Percentiles rank a stretch among this genome's conserved stretches.
Conservation (phyloP, 2,329 filamentous ascomycete genomes). For the Trichophyton benhamiae region DNA sequence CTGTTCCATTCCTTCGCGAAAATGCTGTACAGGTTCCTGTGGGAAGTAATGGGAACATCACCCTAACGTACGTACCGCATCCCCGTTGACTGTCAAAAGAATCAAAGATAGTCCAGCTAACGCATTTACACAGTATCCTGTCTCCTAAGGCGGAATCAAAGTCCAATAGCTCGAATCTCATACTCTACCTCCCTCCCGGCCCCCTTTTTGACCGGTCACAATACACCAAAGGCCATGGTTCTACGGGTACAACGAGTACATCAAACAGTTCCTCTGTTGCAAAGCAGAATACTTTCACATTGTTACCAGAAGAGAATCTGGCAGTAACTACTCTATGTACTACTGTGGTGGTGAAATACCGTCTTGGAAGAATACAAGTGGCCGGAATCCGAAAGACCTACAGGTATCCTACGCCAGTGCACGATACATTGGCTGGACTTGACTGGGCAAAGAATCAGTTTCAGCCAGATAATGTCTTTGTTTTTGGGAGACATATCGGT, state of each 20-base stretch:
- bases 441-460: conserved; percentile 28
- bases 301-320: conserved; percentile 19
- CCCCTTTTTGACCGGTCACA: conserved; percentile 18
- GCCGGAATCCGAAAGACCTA: conserved; percentile 10
- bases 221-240: neutral
- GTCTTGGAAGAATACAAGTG: conserved; percentile 19
- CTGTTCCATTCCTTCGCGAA: conserved; percentile 11
- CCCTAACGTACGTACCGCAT: conserved; percentile 16
- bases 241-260: neutral
- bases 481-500: conserved; percentile 27
- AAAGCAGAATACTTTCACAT: neutral
- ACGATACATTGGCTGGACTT: conserved; percentile 29
- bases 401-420: conserved; percentile 27
- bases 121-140: conserved; percentile 4
- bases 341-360: conserved; percentile 32
- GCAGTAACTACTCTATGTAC: conserved; percentile 24
- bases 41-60: conserved; percentile 21
- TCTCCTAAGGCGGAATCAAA: neutral
- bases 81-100: neutral
- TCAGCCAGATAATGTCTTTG: conserved; percentile 19
- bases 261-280: neutral
- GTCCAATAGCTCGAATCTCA: conserved; percentile 18
- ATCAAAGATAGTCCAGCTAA: neutral
- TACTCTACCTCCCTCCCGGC: conserved; percentile 29
- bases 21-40: conserved; percentile 19